phyloP scores from a whole-genome alignment of 371 early-diverging fungal species.

The Circinella umbellata region DNA sequence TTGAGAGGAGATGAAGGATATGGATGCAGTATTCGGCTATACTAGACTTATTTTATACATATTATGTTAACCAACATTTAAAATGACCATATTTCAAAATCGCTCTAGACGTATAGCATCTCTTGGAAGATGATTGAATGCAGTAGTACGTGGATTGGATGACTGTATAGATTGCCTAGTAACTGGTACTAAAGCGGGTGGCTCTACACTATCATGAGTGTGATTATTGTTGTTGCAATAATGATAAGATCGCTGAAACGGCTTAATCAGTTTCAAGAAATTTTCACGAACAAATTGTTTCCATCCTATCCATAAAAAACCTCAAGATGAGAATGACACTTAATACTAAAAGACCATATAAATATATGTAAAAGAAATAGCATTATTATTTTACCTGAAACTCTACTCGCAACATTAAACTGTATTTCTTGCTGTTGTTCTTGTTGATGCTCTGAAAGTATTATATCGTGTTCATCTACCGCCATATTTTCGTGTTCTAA shows the following conservation, averaged over 20 bases:
- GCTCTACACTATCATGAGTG: constrained; percentile 3
- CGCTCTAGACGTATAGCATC: constrained; percentile 41
- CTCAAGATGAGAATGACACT: too few relatives aligned
- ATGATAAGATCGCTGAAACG: background rate
- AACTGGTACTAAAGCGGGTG: constrained; percentile 6
- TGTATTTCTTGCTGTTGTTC: background rate
- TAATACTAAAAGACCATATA: too few relatives aligned
- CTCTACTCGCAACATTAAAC: background rate
- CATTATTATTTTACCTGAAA: background rate
- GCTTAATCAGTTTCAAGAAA: background rate
- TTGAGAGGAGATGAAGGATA: too few relatives aligned
- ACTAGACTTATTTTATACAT: too few relatives aligned
- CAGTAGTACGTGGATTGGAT: constrained; percentile 27
- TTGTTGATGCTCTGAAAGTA: background rate
- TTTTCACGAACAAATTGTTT: background rate
- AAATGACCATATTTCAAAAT: constrained; percentile 21
- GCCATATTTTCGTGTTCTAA: background rate
- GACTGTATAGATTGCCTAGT: constrained; percentile 15
- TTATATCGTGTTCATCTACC: background rate
- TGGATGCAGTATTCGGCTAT: too few relatives aligned
- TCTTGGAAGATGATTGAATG: constrained; percentile 38
- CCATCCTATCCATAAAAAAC: background rate
- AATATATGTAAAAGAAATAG: too few relatives aligned
- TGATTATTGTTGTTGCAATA: too few relatives aligned
- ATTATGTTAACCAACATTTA: too few relatives aligned